Evolutionary conservation across 345 rosid species (phyloP).

Genomic region (Euphorbia lathyris): DNA sequence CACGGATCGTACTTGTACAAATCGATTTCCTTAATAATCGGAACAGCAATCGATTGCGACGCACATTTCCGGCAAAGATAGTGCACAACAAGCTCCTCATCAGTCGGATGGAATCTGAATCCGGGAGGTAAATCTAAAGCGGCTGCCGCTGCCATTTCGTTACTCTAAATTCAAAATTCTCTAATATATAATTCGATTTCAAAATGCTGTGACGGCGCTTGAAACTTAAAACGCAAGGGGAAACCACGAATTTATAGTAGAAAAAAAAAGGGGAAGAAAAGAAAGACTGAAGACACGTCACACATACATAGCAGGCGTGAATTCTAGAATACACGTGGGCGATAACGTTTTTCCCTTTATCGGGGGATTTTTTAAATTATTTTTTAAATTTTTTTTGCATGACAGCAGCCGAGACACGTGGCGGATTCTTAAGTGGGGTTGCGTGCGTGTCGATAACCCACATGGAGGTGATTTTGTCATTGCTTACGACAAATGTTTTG

Average conservation of each 20-base stretch:
- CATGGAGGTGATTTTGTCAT: slow-evolving; percentile 60
- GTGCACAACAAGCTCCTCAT: slow-evolving; percentile 92
- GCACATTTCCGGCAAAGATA: slow-evolving; percentile 82
- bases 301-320: slow-evolving; percentile 44
- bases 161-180: no score
- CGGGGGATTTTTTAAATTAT: slow-evolving; percentile 13
- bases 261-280: background rate
- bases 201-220: slow-evolving; percentile 35
- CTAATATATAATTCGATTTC: no score
- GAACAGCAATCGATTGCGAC: slow-evolving; percentile 67
- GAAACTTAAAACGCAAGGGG: slow-evolving; percentile 56
- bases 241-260: slow-evolving; percentile 48
- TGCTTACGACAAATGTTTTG: slow-evolving; percentile 76
- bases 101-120: slow-evolving; percentile 93
- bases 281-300: background rate
- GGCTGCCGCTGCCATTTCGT: slow-evolving; percentile 29
- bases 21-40: slow-evolving; percentile 78
- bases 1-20: slow-evolving; percentile 82
- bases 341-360: slow-evolving; percentile 22
- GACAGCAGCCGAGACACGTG: slow-evolving; percentile 53
- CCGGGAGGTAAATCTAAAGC: slow-evolving; percentile 77
- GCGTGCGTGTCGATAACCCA: slow-evolving; percentile 43
- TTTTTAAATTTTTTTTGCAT: background rate
- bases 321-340: slow-evolving; percentile 48
- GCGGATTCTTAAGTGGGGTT: slow-evolving; percentile 24